Evolutionary conservation across 352 stramenopile species (phyloP).

Genomic region (Stephanocyclus meneghinianus): DNA sequence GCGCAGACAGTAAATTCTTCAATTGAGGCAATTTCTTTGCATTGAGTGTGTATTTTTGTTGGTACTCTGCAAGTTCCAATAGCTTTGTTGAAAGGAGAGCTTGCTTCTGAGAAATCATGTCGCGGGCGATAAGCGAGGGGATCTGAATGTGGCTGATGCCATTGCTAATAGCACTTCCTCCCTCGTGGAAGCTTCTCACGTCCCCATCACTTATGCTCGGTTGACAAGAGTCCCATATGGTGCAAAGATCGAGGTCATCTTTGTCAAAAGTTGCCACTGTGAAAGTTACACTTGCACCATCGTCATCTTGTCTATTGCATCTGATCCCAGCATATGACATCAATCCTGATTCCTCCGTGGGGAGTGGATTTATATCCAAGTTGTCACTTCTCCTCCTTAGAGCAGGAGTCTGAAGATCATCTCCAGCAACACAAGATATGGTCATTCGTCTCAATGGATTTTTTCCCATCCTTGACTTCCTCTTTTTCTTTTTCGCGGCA

Average conservation of each 20-base stretch:
- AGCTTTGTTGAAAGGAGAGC: neutral
- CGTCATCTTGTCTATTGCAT: neutral
- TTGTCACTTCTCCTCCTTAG: neutral
- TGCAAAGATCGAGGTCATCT: neutral
- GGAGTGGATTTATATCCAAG: too few species aligned
- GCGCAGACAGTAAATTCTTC: neutral
- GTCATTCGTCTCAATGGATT: neutral
- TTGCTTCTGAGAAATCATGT: constrained; percentile 1
- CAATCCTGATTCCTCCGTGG: too few species aligned
- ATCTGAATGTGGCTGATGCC: neutral
- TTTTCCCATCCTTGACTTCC: neutral
- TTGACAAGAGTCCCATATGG: constrained; percentile 1
- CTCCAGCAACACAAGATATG: neutral
- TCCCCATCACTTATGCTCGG: neutral
- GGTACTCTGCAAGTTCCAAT: neutral
- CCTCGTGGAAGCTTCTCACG: neutral
- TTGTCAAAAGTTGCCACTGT: constrained; percentile 10
- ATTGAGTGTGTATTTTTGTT: constrained; percentile 3
- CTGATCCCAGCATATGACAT: too few species aligned
- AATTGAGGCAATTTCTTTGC: neutral
- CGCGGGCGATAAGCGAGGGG: neutral
- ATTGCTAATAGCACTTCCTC: neutral
- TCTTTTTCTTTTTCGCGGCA: constrained; percentile 4
- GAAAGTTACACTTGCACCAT: neutral
- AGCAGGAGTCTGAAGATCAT: neutral